Evolutionary conservation across 345 rosid species (phyloP).

Genomic region (Salix brachista): DNA sequence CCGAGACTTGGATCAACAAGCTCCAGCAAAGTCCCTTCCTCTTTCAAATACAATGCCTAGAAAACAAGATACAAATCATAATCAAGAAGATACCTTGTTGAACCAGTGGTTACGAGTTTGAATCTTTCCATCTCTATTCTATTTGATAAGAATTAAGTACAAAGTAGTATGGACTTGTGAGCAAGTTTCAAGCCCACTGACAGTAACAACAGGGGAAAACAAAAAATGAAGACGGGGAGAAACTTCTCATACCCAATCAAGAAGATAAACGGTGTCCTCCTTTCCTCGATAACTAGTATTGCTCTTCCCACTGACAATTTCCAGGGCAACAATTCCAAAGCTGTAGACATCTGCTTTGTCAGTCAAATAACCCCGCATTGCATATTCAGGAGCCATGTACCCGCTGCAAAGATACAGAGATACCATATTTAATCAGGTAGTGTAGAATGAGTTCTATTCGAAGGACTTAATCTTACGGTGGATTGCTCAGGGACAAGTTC

Average conservation of each 20-base stretch:
- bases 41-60: conserved; percentile 18
- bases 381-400: conserved; percentile 59
- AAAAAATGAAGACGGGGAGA: too few relatives aligned
- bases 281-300: conserved; percentile 27
- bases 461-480: too few relatives aligned
- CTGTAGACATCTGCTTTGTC: conserved; percentile 59
- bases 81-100: too few relatives aligned
- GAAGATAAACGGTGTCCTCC: conserved; percentile 34
- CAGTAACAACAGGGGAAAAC: too few relatives aligned
- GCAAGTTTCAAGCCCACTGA: too few relatives aligned
- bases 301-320: conserved; percentile 39
- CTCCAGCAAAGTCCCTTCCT: conserved; percentile 6
- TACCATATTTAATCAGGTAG: too few relatives aligned
- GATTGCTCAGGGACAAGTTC: too few relatives aligned
- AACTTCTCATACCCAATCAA: conserved; percentile 39
- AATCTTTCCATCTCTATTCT: too few relatives aligned
- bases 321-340: conserved; percentile 48
- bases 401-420: conserved; percentile 25
- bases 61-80: not conserved
- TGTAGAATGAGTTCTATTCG: too few relatives aligned
- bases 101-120: accelerated
- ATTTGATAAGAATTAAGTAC: too few relatives aligned
- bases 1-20: conserved; percentile 15
- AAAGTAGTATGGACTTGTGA: accelerated
- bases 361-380: conserved; percentile 45